These are phyloP conservation scores for Lachnellula hyalina DNA, from an alignment of 2,329 filamentous ascomycete genomes.

Conservation along the genomic window DNA sequence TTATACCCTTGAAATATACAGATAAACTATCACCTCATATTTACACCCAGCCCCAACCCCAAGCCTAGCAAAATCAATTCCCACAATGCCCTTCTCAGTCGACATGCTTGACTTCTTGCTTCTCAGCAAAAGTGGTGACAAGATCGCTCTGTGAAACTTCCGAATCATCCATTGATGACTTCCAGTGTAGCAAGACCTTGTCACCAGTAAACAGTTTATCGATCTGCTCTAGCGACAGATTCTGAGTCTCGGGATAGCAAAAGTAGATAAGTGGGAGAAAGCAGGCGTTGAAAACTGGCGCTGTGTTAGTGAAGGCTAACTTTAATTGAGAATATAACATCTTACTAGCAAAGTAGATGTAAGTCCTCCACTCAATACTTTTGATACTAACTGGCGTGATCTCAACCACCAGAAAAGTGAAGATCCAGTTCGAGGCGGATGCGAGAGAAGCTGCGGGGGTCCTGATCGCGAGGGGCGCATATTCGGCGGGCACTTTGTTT, in stretches of 20 bases:
- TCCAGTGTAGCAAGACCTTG: conserved; percentile 33
- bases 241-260: conserved; percentile 33
- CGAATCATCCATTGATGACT: conserved; percentile 26
- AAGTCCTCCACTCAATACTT: conserved; percentile 27
- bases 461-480: conserved; percentile 41
- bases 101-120: too few species aligned
- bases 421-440: conserved; percentile 38
- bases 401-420: conserved; percentile 50
- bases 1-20: too few species aligned
- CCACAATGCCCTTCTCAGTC: too few species aligned
- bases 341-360: conserved; percentile 50
- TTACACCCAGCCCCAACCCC: too few species aligned
- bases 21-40: too few species aligned
- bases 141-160: conserved; percentile 21
- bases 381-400: conserved; percentile 29
- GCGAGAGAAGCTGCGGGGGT: conserved; percentile 36
- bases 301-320: too few species aligned
- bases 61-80: too few species aligned
- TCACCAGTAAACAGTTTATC: conserved; percentile 17
- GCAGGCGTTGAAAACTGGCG: conserved; percentile 37
- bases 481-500: conserved; percentile 40
- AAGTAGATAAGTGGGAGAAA: conserved; percentile 10
- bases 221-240: conserved; percentile 29
- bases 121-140: too few species aligned
- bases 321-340: too few species aligned